phyloP scores from a whole-genome alignment of 1,284 basidiomycete species.

The Clitocybe nebularis region DNA sequence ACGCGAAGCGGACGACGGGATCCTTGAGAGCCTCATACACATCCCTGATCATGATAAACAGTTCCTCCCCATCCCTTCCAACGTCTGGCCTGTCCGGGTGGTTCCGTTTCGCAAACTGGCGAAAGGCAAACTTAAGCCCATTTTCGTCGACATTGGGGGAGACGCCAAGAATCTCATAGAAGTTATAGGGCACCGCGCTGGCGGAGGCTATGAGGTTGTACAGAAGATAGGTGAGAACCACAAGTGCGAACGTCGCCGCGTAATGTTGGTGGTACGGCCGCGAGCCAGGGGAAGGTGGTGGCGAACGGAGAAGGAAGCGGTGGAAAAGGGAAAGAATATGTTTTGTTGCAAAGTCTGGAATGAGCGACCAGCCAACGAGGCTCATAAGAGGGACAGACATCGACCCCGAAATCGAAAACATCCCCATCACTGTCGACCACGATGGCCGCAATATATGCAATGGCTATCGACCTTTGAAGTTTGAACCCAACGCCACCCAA shows the following conservation, averaged over 20 bases:
- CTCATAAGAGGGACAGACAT: slow-evolving; percentile 25
- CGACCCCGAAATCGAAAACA: slow-evolving; percentile 7
- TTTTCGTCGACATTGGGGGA: slow-evolving; percentile 57
- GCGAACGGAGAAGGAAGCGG: slow-evolving; percentile 34
- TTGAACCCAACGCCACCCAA: too few species aligned
- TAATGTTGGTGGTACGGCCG: slow-evolving; percentile 47
- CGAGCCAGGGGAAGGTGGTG: slow-evolving; percentile 33
- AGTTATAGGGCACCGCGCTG: slow-evolving; percentile 58
- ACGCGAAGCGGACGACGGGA: slow-evolving; percentile 79
- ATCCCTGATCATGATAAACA: slow-evolving; percentile 72
- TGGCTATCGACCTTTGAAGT: too few species aligned
- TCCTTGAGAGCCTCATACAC: slow-evolving; percentile 81
- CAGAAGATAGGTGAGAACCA: slow-evolving; percentile 67
- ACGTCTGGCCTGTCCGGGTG: slow-evolving; percentile 74
- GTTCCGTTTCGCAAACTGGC: slow-evolving; percentile 66
- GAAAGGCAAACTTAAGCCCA: slow-evolving; percentile 68
- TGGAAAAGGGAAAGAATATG: slow-evolving; percentile 38
- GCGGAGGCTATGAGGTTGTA: slow-evolving; percentile 61
- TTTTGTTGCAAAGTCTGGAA: slow-evolving; percentile 40
- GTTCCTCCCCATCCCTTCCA: slow-evolving; percentile 55
- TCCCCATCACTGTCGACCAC: background rate
- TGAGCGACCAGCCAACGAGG: slow-evolving; percentile 39
- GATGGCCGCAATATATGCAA: background rate
- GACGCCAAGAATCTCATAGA: slow-evolving; percentile 74
- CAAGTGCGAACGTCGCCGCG: slow-evolving; percentile 58